Percentiles rank a stretch among this genome's conserved stretches.
Evolutionary conservation across 2,329 filamentous ascomycete species (phyloP).

Genomic region (Fusarium sp.): DNA sequence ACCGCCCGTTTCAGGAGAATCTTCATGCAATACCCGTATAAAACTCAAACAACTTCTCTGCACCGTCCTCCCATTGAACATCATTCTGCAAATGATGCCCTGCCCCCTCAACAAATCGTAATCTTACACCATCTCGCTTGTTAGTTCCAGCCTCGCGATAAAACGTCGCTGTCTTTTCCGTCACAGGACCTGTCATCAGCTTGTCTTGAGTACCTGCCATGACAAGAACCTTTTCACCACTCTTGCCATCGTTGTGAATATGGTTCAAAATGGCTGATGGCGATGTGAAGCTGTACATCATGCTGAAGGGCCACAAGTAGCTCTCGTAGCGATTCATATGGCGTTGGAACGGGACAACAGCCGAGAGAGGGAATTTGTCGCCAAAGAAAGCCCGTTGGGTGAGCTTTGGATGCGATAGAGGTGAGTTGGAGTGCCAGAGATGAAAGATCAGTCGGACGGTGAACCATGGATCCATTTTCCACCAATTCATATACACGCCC

Average conservation of each 20-base stretch:
- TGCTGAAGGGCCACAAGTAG: conserved; percentile 64
- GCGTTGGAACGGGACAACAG: conserved; percentile 58
- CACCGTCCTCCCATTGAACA: conserved; percentile 61
- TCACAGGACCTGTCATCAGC: conserved; percentile 55
- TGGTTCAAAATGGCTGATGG: conserved; percentile 55
- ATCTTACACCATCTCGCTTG: conserved; percentile 52
- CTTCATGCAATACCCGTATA: conserved; percentile 43
- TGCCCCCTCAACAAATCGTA: conserved; percentile 57
- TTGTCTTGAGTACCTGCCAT: conserved; percentile 57
- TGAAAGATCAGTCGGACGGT: conserved; percentile 60
- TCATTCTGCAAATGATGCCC: conserved; percentile 69
- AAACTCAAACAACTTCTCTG: conserved; percentile 59
- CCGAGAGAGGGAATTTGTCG: conserved; percentile 53
- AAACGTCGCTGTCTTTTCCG: conserved; percentile 54
- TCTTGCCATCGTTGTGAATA: conserved; percentile 44
- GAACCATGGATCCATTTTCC: conserved; percentile 61
- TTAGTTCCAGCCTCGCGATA: conserved; percentile 31
- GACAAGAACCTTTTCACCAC: conserved; percentile 52
- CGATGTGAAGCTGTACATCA: conserved; percentile 59
- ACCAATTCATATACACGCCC: conserved; percentile 62
- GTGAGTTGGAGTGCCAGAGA: conserved; percentile 63
- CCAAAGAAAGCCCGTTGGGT: conserved; percentile 65
- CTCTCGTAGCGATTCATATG: conserved; percentile 63
- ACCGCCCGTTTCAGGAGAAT: not conserved
- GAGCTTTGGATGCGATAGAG: conserved; percentile 63